Base-by-base conservation (phyloP, 1,284 basidiomycete species). In the Exobasidium cylindrosporum region DNA sequence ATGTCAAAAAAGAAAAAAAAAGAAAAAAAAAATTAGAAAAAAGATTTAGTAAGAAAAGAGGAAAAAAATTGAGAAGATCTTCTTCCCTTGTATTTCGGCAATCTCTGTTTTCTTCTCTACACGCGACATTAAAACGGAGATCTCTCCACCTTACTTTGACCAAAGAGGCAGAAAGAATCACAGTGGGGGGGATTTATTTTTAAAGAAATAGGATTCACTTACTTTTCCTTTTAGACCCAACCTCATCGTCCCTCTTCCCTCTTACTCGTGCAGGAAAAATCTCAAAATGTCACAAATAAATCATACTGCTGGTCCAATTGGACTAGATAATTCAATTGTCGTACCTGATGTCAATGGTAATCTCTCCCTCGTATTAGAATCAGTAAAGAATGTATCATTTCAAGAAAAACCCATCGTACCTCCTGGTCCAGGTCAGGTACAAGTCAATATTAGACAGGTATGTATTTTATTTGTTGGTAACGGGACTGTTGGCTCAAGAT, bases 361-460 rank as follows among this genome's bases (percentile, higher is more conserved):
- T 80, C 85, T 84, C 55, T 90, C 89, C 10, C 91, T 92, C 77
- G 88, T 93, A 57, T 84, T 94, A 56, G 85, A 86, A 55, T 85
- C 83, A 54, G 83, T 92, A 69, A 84, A 91, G n/a, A 83, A 90
- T 57, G 86, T 88, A 63, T 83, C 82, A 52, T 92, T 86, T 72
- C 90, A 92, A 73, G 83, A 90, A 69, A 84, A 90, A 2, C 87
- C 89, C 4, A 85, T 96, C 63, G 84, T 89, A 61, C 49, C 68
- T 14, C 69, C 74, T 65, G 83, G 84, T 24, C 85, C 85, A 57
- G 84, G 89, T 73, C 89, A 96, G 73, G 92, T 94, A 49, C 86
- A 97, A 31, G 87, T 97, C 53, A 86, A 91, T 75, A 88, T 97
- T 54, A 92, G 92, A 82, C 93, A 95, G 82, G 58, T 53, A 23